phyloP scores from a whole-genome alignment of 1,284 basidiomycete species.

The Apiotrichum laibachii region DNA sequence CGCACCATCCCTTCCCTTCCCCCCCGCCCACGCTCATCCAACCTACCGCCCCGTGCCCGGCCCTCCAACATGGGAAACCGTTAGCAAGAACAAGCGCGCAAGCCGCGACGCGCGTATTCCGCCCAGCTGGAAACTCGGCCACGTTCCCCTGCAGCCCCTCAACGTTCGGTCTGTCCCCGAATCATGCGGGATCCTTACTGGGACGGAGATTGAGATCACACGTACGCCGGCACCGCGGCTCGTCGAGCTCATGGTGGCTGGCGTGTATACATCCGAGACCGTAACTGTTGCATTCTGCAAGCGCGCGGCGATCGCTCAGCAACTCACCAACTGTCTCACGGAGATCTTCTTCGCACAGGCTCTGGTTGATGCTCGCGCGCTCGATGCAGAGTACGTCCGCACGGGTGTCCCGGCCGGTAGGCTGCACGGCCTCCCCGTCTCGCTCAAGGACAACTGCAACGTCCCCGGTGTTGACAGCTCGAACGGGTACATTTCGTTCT shows the following conservation, averaged over 20 bases:
- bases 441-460: constrained; percentile 56
- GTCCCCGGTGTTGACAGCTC: constrained; percentile 42
- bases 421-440: constrained; percentile 64
- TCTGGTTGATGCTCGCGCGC: constrained; percentile 39
- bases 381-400: constrained; percentile 46
- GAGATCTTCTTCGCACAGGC: constrained; percentile 51
- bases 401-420: constrained; percentile 58
- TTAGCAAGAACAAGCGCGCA: constrained; percentile 56
- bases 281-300: constrained; percentile 62
- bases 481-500: constrained; percentile 17
- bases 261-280: constrained; percentile 24
- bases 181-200: constrained; percentile 61
- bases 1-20: too few species aligned
- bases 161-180: background rate
- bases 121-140: constrained; percentile 56
- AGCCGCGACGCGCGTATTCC: constrained; percentile 59
- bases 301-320: constrained; percentile 74
- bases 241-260: constrained; percentile 25
- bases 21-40: too few species aligned
- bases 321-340: constrained; percentile 56
- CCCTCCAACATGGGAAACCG: constrained; percentile 53
- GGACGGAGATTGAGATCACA: constrained; percentile 66
- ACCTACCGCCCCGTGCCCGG: background rate
- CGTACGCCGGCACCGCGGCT: constrained; percentile 46
- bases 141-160: background rate